These are phyloP conservation scores for Penicillium coprophilum DNA, from an alignment of 495 filamentous ascomycete species.

Conservation along the genomic window DNA sequence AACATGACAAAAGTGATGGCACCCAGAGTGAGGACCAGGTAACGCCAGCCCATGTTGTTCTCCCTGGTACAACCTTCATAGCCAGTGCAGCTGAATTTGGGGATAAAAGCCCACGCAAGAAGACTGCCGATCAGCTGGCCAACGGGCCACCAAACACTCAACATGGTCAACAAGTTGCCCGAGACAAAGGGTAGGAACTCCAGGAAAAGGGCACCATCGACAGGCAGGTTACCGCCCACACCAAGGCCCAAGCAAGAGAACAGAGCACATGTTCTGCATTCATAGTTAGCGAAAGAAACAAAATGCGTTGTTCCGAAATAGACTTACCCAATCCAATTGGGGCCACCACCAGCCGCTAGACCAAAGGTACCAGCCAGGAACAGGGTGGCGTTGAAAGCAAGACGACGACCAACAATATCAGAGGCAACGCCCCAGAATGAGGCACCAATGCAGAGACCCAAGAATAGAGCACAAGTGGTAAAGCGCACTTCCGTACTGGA, in stretches of 20 bases:
- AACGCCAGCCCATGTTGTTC: slow-evolving; percentile 82
- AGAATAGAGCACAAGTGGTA: slow-evolving; percentile 55
- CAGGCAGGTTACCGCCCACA: slow-evolving; percentile 59
- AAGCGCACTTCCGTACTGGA: slow-evolving; percentile 49
- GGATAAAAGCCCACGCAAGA: slow-evolving; percentile 59
- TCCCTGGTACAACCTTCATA: slow-evolving; percentile 53
- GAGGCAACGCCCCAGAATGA: slow-evolving; percentile 60
- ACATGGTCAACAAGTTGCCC: slow-evolving; percentile 53
- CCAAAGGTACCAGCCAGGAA: slow-evolving; percentile 57
- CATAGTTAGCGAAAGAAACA: slow-evolving; percentile 7
- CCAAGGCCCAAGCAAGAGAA: slow-evolving; percentile 54
- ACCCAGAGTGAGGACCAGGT: slow-evolving; percentile 68
- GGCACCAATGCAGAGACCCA: slow-evolving; percentile 58
- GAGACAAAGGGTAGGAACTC: slow-evolving; percentile 58
- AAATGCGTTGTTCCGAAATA: not conserved
- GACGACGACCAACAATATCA: slow-evolving; percentile 57
- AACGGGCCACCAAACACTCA: slow-evolving; percentile 61
- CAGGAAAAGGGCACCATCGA: slow-evolving; percentile 59
- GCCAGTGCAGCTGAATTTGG: slow-evolving; percentile 49
- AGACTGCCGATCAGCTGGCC: slow-evolving; percentile 54
- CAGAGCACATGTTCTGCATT: slow-evolving; percentile 39
- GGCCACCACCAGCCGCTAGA: slow-evolving; percentile 51
- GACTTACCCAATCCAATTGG: slow-evolving; percentile 52
- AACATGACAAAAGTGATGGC: slow-evolving; percentile 70
- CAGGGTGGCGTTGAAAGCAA: slow-evolving; percentile 60